Base-by-base conservation (phyloP, 1,284 basidiomycete species). In the Termitomyces sp. region DNA sequence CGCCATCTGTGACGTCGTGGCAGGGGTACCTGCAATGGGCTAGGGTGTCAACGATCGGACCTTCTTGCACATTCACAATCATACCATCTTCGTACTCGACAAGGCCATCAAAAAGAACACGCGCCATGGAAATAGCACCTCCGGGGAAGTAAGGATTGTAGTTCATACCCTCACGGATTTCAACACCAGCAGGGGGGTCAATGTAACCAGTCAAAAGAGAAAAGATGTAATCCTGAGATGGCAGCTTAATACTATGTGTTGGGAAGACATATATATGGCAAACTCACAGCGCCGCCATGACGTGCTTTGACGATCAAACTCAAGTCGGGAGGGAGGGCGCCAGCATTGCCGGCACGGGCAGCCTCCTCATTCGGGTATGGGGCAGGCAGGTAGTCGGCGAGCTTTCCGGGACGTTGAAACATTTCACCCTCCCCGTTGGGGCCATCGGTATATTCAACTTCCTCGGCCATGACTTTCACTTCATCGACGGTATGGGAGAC, bases 301-400 rank as follows among this genome's bases (percentile, higher is more conserved):
- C 97, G 92, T 62, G 97, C 97, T 81, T 99, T 99, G 78, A 91
- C 84, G 67, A 99, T 99, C 73, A 99, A 80, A 64, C 91, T 94
- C 67, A 99, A 81, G 80, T 99, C 97, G 41, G 97, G 97, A 64
- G 97, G 97, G 50, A 96, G 83, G 60, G 95, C 95, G 79, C 97
- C 96, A 59, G 79, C 89, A 74, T 99, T 99, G 62, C 87, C 82
- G 58, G 96, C 90, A 65, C 97, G 86, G 49, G 97, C 94, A 65
- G 97, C 96, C 80, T 98, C 94, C 65, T 98, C 96, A 71, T 99
- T 99, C 64, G 96, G 86, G 76, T 99, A 99, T 53, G 97, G 93
- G 50, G 83, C 72, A 58, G 96, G 97, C 82, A 99, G 82, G 78
- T 98, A 98, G 74, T 99, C 97, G 50, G 97, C 83, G 60, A 94